Evolutionary conservation across 176 grass and related monocot genomes (phyloP).

Genomic region (Ensete ventricosum): DNA sequence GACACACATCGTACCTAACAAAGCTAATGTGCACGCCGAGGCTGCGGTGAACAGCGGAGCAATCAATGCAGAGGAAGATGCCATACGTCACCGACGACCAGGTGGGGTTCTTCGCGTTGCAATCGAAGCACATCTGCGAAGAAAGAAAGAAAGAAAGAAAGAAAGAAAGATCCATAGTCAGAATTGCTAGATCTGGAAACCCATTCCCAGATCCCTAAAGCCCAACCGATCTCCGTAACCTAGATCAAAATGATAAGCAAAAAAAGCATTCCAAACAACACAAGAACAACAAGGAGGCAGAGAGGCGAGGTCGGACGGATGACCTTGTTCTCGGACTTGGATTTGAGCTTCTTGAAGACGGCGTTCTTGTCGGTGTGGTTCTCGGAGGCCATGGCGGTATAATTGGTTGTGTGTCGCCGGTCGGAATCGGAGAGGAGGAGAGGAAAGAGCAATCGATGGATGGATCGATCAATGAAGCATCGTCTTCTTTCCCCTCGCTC

Average conservation of each 20-base stretch:
- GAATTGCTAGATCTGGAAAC: not conserved
- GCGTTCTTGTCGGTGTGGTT: constrained; percentile 55
- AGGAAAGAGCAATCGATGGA: not conserved
- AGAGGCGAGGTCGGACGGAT: not conserved
- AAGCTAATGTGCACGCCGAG: constrained; percentile 89
- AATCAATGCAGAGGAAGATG: constrained; percentile 92
- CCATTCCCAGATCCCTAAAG: not conserved
- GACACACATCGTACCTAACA: constrained; percentile 38
- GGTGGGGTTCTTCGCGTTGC: constrained; percentile 87
- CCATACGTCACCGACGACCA: constrained; percentile 93
- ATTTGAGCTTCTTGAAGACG: constrained; percentile 71
- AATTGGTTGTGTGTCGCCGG: not conserved
- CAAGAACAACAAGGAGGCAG: not conserved
- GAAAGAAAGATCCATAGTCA: not conserved
- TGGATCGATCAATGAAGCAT: no score
- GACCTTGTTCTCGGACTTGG: constrained; percentile 69
- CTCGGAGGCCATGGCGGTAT: constrained; percentile 43
- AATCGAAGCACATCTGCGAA: constrained; percentile 84
- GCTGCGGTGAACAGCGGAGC: constrained; percentile 79
- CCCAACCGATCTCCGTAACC: no score
- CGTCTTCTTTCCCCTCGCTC: no score
- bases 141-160: not conserved
- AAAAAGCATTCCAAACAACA: not conserved
- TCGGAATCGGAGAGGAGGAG: not conserved
- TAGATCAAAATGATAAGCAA: no score